phyloP scores from a whole-genome alignment of 1,284 basidiomycete genomes.

The Cryptococcus sp. region DNA sequence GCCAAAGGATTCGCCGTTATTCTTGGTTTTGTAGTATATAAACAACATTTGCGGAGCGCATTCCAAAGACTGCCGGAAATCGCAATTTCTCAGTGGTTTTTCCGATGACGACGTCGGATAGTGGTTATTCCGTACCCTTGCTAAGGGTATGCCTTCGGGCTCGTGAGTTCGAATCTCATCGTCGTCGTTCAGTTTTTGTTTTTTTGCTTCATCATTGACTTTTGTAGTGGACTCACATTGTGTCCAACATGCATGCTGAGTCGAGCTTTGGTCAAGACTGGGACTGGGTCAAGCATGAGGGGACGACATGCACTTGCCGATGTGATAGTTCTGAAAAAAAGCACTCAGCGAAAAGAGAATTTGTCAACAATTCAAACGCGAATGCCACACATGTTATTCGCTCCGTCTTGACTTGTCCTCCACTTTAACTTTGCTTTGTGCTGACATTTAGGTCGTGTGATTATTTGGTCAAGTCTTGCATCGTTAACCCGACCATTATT shows the following conservation, averaged over 20 bases:
- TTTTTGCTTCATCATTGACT: background rate
- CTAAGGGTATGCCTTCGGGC: background rate
- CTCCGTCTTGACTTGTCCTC: background rate
- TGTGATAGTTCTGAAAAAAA: too few relatives aligned
- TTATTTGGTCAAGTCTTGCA: background rate
- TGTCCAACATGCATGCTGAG: background rate
- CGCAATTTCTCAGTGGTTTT: too few relatives aligned
- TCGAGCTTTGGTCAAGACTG: too few relatives aligned
- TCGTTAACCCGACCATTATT: background rate
- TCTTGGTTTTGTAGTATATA: too few relatives aligned
- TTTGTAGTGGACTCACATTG: background rate
- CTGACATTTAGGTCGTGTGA: background rate
- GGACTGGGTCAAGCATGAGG: too few relatives aligned
- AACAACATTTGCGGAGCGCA: too few relatives aligned
- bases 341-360: too few relatives aligned
- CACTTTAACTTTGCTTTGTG: background rate
- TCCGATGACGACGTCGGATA: background rate
- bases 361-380: too few relatives aligned
- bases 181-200: background rate
- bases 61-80: too few relatives aligned
- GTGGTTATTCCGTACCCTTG: constrained; percentile 1
- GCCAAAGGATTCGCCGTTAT: too few relatives aligned
- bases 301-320: too few relatives aligned
- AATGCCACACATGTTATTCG: background rate
- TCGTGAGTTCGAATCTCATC: background rate